Evolutionary conservation across 2,329 filamentous ascomycete species (phyloP), one percentile per base, ranked within the genome.

Genomic region (Xylariaceae sp.): DNA sequence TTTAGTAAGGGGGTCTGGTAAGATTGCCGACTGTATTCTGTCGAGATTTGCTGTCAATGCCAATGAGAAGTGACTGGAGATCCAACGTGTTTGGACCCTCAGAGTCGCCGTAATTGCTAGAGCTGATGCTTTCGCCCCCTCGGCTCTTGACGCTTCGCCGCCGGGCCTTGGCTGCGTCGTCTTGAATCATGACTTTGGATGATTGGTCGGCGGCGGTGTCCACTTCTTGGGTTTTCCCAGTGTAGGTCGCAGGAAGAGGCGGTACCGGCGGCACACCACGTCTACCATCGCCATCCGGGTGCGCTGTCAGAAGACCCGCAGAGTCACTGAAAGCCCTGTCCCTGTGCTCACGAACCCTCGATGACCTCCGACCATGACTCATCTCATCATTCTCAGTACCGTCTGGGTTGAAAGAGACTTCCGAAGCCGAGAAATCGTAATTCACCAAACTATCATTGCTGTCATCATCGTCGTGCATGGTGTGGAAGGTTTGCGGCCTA

Each of bases 371-470:
- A 30, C 23, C 11, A 35, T 57, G 56, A 47, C 35, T 59, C 2
- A 23, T 35, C 63, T 68, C 44, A 59, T 64, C 48, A 63, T 62
- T 49, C 61, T 61, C 49, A 60, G 68, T 67, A 3, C 72, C 72
- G 39, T 73, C 72, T 61, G 75, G 78, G 67, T 83, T 84, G 71
- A 83, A 86, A 45, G 84, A 88, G 17, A 84, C 74, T 68, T 90
- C 87, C 5, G 86, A 88, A n/a, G 83, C 78, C 50, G 82, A 82
- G 64, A 83, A 80, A 58, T 89, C 87, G 64, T 86, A 88, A 74
- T 86, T 89, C 63, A 88, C 81, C 78, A 90, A 82, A 71, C 86
- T 89, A 56, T 90, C 88, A 58, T 77, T 81, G 68, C 79, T 85
- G 56, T 81, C 78, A 17, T 78, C 76, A n/a, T 72, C 71, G 35